These are phyloP conservation scores for Neoboletus brunneissimus DNA, from an alignment of 768 basidiomycete genomes.

Conservation along the genomic window DNA sequence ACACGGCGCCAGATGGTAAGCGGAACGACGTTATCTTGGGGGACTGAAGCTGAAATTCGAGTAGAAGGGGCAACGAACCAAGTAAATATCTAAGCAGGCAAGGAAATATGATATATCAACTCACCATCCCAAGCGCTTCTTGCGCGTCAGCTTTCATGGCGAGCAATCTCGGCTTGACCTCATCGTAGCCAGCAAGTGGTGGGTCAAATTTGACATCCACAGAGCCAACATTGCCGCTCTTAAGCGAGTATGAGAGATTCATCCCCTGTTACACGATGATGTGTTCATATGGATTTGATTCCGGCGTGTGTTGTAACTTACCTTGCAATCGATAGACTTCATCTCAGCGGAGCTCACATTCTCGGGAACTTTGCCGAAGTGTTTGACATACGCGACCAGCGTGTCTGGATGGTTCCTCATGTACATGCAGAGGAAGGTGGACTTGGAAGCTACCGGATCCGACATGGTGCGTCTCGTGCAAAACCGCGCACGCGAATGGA, in stretches of 20 bases:
- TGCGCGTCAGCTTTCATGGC: conserved; percentile 81
- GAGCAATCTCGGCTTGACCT: conserved; percentile 76
- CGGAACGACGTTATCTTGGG: conserved; percentile 61
- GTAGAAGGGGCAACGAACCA: neutral
- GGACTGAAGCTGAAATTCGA: conserved; percentile 48
- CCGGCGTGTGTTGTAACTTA: conserved; percentile 21
- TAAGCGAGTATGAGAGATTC: conserved; percentile 62
- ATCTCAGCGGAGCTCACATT: conserved; percentile 62
- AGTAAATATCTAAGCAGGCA: neutral
- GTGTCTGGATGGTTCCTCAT: conserved; percentile 85
- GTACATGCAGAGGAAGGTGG: conserved; percentile 76
- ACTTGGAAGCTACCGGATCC: conserved; percentile 75
- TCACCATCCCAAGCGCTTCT: conserved; percentile 75
- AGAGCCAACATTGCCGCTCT: conserved; percentile 41
- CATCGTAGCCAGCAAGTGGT: conserved; percentile 70
- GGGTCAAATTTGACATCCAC: conserved; percentile 65
- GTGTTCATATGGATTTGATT: neutral
- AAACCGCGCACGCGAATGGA: neutral
- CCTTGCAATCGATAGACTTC: conserved; percentile 67
- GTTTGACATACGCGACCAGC: conserved; percentile 77
- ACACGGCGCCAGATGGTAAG: conserved; percentile 38
- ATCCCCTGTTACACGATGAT: conserved; percentile 48
- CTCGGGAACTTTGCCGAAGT: conserved; percentile 64
- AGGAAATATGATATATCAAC: conserved; percentile 17
- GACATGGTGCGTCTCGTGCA: conserved; percentile 39